Conservation (phyloP, 306 rosid species). For the Heteromeles arbutifolia region DNA sequence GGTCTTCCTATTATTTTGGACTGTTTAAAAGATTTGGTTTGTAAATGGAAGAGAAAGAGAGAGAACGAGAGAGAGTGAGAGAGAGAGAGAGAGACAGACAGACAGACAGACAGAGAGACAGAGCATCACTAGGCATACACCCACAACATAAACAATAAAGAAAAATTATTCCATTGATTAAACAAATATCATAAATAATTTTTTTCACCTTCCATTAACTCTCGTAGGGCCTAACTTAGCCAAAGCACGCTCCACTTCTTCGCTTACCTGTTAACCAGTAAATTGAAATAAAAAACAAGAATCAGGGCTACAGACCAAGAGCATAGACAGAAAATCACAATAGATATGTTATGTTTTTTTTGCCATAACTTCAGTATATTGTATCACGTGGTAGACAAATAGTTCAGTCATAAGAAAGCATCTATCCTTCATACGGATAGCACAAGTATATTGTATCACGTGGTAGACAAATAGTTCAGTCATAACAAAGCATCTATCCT, state of each 20-base stretch:
- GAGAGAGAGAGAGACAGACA: background rate
- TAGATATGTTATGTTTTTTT: background rate
- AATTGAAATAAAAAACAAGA: background rate
- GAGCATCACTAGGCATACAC: background rate
- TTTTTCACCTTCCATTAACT: slow-evolving; percentile 60
- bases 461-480: background rate
- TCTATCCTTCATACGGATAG: background rate
- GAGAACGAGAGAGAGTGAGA: background rate
- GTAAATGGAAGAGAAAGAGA: background rate
- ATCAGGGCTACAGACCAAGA: background rate
- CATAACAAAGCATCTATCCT: background rate
- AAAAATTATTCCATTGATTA: background rate
- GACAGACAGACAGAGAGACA: background rate
- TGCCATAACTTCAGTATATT: background rate
- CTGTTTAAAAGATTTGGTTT: background rate
- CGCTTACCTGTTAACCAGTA: slow-evolving; percentile 66
- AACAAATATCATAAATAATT: slow-evolving; percentile 2
- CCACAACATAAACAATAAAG: background rate
- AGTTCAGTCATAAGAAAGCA: background rate
- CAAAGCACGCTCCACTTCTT: slow-evolving; percentile 93
- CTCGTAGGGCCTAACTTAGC: slow-evolving; percentile 84
- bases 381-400: background rate
- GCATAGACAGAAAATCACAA: slow-evolving; percentile 1
- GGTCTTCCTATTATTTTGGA: background rate
- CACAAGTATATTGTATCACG: background rate